Evolutionary conservation across 441 rosid species (phyloP).

Genomic region (Capsella rubella): DNA sequence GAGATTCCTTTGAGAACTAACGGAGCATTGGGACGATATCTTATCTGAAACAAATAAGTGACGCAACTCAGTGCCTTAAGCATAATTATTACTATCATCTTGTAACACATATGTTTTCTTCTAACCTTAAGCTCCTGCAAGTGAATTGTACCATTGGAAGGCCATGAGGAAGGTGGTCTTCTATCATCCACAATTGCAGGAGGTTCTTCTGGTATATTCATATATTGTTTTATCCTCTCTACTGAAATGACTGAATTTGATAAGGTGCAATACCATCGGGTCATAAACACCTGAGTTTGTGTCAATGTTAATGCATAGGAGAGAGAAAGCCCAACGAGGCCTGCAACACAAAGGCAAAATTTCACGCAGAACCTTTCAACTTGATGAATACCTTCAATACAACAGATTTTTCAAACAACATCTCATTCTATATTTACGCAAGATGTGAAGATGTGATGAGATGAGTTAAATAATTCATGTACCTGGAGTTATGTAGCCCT

Average conservation of each 20-base stretch:
- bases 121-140: slow-evolving; percentile 76
- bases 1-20: slow-evolving; percentile 86
- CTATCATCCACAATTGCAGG: slow-evolving; percentile 66
- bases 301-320: slow-evolving; percentile 80
- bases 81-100: not conserved
- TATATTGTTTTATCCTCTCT: slow-evolving; percentile 87
- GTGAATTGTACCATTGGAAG: slow-evolving; percentile 75
- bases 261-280: slow-evolving; percentile 77
- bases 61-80: not conserved
- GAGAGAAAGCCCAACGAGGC: slow-evolving; percentile 87
- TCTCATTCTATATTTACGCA: not conserved
- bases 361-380: slow-evolving; percentile 13
- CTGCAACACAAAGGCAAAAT: slow-evolving; percentile 49
- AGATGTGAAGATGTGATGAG: slow-evolving; percentile 12
- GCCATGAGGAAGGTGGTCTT: slow-evolving; percentile 81
- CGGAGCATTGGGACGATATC: slow-evolving; percentile 78
- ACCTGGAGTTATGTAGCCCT: slow-evolving; percentile 72
- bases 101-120: slow-evolving; percentile 3
- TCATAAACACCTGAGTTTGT: slow-evolving; percentile 62
- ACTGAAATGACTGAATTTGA: slow-evolving; percentile 80
- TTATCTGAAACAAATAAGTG: slow-evolving; percentile 53
- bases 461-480: slow-evolving; percentile 13
- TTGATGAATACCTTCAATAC: not conserved
- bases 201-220: slow-evolving; percentile 79
- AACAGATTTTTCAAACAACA: not conserved